Conservation (phyloP, 108 stramenopile species). For the Licmophora abbreviata region DNA sequence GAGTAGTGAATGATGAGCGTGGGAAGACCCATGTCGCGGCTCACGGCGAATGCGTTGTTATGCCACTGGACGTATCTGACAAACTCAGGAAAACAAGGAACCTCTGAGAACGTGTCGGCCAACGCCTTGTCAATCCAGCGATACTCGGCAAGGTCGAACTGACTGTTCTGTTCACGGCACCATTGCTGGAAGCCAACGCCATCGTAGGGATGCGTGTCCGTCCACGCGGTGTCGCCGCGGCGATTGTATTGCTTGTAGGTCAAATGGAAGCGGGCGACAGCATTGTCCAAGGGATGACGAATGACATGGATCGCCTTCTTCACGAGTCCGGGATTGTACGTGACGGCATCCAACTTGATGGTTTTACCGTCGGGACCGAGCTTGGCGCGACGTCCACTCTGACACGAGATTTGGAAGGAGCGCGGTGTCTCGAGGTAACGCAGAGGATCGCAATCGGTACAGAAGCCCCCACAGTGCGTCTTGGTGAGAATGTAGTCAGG, state of each 20-base stretch:
- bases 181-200: conserved; percentile 37
- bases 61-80: conserved; percentile 61
- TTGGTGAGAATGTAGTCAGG: conserved; percentile 40
- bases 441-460: conserved; percentile 6
- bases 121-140: conserved; percentile 20
- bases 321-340: not conserved
- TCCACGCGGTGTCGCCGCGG: conserved; percentile 14
- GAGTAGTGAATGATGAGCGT: conserved; percentile 44
- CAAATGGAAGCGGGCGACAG: conserved; percentile 51
- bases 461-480: conserved; percentile 46
- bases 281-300: conserved; percentile 53
- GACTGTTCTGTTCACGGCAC: conserved; percentile 17
- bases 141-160: conserved; percentile 10
- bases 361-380: too few species aligned
- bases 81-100: conserved; percentile 52
- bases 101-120: conserved; percentile 15
- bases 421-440: conserved; percentile 2
- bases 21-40: conserved; percentile 34
- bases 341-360: too few species aligned
- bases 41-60: conserved; percentile 48
- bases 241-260: conserved; percentile 17
- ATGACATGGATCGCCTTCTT: conserved; percentile 47
- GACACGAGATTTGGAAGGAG: conserved; percentile 1
- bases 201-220: conserved; percentile 22
- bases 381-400: conserved; percentile 1